Conservation (phyloP, 257 asterid species). For the Oldenlandia corymbosa region DNA sequence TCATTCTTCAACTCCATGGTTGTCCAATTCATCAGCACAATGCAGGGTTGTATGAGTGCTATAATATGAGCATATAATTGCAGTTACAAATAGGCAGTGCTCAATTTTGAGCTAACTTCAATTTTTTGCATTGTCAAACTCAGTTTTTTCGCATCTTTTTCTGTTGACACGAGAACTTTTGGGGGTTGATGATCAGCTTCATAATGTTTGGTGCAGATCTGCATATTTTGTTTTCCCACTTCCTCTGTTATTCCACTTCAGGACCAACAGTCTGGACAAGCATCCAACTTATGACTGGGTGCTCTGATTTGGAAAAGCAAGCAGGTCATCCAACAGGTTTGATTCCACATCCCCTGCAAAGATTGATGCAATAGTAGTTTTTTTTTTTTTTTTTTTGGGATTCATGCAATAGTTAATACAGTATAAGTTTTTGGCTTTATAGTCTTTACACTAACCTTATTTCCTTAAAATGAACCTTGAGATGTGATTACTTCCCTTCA, state of each 20-base stretch:
- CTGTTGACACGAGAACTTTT: slow-evolving; percentile 8
- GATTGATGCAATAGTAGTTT: not conserved
- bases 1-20: no score
- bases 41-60: no score
- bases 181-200: slow-evolving; percentile 22
- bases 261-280: slow-evolving; percentile 84
- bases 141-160: not conserved
- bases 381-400: no score
- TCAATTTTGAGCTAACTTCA: no score
- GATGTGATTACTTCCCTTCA: no score
- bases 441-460: not conserved
- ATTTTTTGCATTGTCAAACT: not conserved
- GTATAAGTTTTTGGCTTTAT: not conserved
- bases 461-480: no score
- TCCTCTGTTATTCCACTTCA: slow-evolving; percentile 95
- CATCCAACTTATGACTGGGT: slow-evolving; percentile 97
- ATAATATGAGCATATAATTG: no score
- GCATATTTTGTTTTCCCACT: slow-evolving; percentile 89
- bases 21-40: no score
- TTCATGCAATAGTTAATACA: no score
- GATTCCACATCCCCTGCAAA: slow-evolving; percentile 13
- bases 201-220: slow-evolving; percentile 66
- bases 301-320: slow-evolving; percentile 42
- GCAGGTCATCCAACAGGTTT: slow-evolving; percentile 61
- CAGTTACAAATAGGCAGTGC: not conserved